These are phyloP conservation scores for Backusella psychrophila DNA, from an alignment of 192 early-diverging fungal species.

Conservation along the genomic window DNA sequence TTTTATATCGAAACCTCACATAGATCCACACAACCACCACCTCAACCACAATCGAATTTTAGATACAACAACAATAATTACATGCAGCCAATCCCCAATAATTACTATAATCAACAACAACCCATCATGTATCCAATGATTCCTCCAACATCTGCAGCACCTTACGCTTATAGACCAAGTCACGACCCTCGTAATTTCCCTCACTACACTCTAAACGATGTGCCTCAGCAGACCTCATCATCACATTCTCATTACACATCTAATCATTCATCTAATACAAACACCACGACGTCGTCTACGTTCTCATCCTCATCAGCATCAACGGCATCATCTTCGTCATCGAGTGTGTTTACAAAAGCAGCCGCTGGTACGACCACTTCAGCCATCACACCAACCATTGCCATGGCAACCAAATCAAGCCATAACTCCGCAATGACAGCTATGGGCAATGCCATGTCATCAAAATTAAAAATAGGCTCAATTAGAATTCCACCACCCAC, in stretches of 20 bases:
- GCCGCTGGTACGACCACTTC: not conserved
- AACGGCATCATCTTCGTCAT: not conserved
- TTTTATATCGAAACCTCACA: not conserved
- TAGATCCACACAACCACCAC: not conserved
- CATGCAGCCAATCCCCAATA: not conserved
- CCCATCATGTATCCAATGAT: not conserved
- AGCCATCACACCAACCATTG: not conserved
- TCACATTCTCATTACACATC: not conserved
- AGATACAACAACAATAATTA: not conserved
- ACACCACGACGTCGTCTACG: not conserved
- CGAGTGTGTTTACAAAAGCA: conserved; percentile 23
- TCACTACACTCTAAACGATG: conserved; percentile 2
- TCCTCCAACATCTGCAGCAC: not conserved
- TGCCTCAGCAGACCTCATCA: conserved; percentile 54
- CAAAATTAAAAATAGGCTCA: not conserved
- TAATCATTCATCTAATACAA: not conserved
- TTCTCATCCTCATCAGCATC: not conserved
- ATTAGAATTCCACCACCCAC: conserved; percentile 10
- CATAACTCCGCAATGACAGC: not conserved
- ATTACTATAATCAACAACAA: not conserved
- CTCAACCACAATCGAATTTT: not conserved
- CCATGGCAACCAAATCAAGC: not conserved
- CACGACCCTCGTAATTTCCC: conserved; percentile 28
- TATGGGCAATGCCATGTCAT: not conserved
- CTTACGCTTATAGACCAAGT: conserved; percentile 15